These are phyloP conservation scores for Lactifluus hygrophoroides DNA, from an alignment of 768 basidiomycete genomes.

Conservation along the genomic window DNA sequence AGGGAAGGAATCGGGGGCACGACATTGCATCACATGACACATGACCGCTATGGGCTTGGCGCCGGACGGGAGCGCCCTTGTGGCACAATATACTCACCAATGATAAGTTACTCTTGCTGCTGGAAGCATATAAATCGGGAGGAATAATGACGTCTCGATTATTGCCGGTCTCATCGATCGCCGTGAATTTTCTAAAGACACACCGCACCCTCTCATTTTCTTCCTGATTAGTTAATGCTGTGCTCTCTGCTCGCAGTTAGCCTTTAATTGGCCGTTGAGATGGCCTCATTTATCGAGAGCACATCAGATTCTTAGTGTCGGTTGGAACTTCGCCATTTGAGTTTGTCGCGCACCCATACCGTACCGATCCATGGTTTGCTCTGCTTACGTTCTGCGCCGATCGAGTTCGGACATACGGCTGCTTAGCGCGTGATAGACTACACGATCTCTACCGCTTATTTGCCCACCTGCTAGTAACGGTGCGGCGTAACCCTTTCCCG, in stretches of 20 bases:
- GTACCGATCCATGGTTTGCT: neutral
- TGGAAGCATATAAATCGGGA: neutral
- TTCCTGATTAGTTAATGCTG: neutral
- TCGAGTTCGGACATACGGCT: neutral
- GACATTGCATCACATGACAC: neutral
- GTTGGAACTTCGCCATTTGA: neutral
- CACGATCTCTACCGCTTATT: neutral
- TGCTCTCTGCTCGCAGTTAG: neutral
- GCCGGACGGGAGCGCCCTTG: neutral
- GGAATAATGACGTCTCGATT: neutral
- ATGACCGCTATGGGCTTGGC: neutral
- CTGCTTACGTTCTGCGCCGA: neutral
- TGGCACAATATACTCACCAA: neutral
- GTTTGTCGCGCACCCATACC: neutral
- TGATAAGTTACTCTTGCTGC: neutral
- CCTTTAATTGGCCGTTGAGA: no score
- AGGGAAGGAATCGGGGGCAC: neutral
- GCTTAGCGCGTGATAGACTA: neutral
- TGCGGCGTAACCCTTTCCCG: neutral
- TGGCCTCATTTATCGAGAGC: no score
- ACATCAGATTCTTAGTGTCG: neutral
- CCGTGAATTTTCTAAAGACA: neutral
- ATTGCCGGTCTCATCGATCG: neutral
- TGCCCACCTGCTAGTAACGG: neutral
- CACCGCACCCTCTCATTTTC: neutral